These are phyloP conservation scores for Trametes gibbosa DNA, from an alignment of 768 basidiomycete species.

Conservation along the genomic window DNA sequence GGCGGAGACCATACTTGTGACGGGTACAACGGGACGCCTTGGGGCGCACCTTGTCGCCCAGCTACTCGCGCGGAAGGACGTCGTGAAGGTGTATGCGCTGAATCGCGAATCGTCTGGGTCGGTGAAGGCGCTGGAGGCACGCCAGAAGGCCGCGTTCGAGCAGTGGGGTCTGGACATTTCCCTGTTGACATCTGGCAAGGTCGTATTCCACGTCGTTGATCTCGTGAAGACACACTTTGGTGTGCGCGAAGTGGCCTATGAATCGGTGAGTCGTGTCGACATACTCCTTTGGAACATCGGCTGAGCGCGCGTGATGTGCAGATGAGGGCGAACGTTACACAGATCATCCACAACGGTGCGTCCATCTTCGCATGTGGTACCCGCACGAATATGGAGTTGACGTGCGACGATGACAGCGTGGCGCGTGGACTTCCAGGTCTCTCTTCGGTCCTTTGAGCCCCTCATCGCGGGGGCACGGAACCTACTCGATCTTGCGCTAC, in stretches of 20 bases:
- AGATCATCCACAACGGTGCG: constrained; percentile 27
- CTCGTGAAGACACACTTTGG: constrained; percentile 19
- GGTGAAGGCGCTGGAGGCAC: not conserved
- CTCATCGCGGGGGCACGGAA: constrained; percentile 30
- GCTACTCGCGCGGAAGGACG: constrained; percentile 16
- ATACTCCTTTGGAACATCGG: not conserved
- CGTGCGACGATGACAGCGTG: constrained; percentile 27
- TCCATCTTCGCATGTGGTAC: not conserved
- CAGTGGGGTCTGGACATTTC: constrained; percentile 12
- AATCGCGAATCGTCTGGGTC: constrained; percentile 19
- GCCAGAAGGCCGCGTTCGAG: constrained; percentile 18
- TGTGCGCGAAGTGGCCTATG: constrained; percentile 8
- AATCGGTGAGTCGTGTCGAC: constrained; percentile 17
- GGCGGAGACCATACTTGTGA: constrained; percentile 28
- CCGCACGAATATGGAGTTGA: not conserved
- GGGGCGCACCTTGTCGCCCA: constrained; percentile 29
- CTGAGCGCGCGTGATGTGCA: not conserved
- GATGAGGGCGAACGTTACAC: constrained; percentile 15
- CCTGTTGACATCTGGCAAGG: constrained; percentile 14
- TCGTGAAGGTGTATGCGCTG: constrained; percentile 25
- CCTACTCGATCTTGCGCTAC: constrained; percentile 17
- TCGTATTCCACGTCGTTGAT: constrained; percentile 22
- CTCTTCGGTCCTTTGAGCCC: constrained; percentile 36
- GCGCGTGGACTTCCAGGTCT: constrained; percentile 42
- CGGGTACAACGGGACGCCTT: constrained; percentile 33